phyloP scores from a whole-genome alignment of 2,329 filamentous ascomycete genomes.

The Calonectria pseudoreteaudii region DNA sequence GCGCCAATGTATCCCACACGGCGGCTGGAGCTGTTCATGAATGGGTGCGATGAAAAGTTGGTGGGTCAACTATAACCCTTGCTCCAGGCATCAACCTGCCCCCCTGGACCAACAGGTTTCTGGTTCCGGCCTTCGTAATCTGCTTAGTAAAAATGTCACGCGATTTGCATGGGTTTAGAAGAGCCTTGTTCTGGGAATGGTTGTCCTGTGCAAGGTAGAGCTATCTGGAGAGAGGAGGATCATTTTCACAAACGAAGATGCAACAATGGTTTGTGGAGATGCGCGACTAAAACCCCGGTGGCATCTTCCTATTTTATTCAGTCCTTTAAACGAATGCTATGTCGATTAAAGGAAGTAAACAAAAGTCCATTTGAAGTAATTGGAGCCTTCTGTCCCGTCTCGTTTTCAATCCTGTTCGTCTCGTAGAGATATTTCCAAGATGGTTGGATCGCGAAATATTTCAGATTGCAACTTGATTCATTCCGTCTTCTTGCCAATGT shows the following conservation, averaged over 20 bases:
- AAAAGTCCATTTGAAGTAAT: neutral
- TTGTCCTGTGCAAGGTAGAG: neutral
- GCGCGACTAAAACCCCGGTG: neutral
- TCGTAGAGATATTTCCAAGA: too few relatives aligned
- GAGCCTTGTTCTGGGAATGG: neutral
- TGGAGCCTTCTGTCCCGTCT: neutral
- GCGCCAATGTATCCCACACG: too few relatives aligned
- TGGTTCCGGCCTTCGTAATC: too few relatives aligned
- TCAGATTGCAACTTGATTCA: neutral
- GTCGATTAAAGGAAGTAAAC: neutral
- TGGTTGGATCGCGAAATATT: neutral
- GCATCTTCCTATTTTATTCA: neutral
- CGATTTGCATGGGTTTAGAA: neutral
- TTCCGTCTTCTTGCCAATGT: neutral
- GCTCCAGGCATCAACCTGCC: neutral
- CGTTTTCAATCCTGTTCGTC: neutral
- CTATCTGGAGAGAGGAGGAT: too few relatives aligned
- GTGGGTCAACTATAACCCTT: neutral
- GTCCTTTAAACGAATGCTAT: neutral
- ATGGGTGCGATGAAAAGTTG: neutral
- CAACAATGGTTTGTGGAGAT: neutral
- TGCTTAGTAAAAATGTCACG: neutral
- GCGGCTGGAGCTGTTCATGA: too few relatives aligned
- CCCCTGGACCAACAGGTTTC: neutral
- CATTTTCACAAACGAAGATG: neutral